phyloP scores from a whole-genome alignment of 2,329 filamentous ascomycete genomes.

The Dothideomycetes sp. region DNA sequence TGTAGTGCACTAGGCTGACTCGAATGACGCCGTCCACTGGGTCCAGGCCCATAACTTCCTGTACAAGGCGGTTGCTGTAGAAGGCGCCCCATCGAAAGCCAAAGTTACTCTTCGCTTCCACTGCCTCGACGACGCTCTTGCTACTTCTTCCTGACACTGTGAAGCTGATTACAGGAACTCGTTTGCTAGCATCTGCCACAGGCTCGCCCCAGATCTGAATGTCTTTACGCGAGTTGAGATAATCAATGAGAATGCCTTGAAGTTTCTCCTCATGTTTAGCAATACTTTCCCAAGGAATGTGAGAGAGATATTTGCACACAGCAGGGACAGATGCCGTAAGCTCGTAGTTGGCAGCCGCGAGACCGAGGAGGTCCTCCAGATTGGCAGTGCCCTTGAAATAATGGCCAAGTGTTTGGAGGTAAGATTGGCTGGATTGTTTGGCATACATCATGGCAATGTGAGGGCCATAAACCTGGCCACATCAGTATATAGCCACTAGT shows the following conservation, averaged over 20 bases:
- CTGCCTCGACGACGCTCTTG: conserved; percentile 47
- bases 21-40: conserved; percentile 53
- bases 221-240: conserved; percentile 42
- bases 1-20: conserved; percentile 65
- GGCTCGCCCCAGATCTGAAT: conserved; percentile 50
- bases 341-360: conserved; percentile 63
- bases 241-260: conserved; percentile 48
- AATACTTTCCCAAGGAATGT: conserved; percentile 39
- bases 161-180: conserved; percentile 60
- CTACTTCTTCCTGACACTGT: conserved; percentile 46
- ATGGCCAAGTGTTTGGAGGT: conserved; percentile 49
- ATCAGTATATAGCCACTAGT: conserved; percentile 23
- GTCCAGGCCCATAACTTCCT: conserved; percentile 45
- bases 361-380: conserved; percentile 55
- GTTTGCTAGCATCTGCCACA: conserved; percentile 32
- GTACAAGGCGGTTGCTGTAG: conserved; percentile 53
- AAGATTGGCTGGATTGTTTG: conserved; percentile 42
- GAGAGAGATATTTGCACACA: conserved; percentile 44
- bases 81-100: conserved; percentile 59
- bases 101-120: conserved; percentile 48
- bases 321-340: conserved; percentile 50
- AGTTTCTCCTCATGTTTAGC: conserved; percentile 49
- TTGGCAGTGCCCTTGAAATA: conserved; percentile 53
- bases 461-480: conserved; percentile 69
- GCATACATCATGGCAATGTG: conserved; percentile 64